Evolutionary conservation across 2,329 filamentous ascomycete genomes (phyloP).

Genomic region (Pestalotiopsis fici): DNA sequence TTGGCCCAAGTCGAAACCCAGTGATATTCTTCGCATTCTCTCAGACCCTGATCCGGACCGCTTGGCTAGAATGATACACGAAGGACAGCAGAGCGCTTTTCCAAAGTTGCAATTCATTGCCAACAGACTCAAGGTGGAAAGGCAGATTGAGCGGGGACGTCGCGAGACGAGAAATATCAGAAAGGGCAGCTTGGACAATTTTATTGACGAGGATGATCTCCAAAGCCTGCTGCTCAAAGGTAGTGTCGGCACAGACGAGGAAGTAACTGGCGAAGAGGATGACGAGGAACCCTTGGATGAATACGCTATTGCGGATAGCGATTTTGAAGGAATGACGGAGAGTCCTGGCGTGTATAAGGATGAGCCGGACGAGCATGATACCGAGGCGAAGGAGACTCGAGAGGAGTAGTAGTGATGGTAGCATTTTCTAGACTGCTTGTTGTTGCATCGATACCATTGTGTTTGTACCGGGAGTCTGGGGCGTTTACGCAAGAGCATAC

Average conservation of each 20-base stretch:
- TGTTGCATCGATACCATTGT: neutral
- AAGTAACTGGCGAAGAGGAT: constrained; percentile 4
- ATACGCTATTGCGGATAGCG: constrained; percentile 17
- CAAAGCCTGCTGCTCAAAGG: constrained; percentile 42
- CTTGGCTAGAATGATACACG: constrained; percentile 84
- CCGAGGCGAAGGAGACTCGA: neutral
- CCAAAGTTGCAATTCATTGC: constrained; percentile 89
- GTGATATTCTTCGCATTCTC: constrained; percentile 85
- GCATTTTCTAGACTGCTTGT: neutral
- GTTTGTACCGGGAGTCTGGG: neutral
- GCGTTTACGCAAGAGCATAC: neutral
- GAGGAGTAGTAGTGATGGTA: neutral
- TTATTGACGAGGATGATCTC: constrained; percentile 63
- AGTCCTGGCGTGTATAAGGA: constrained; percentile 14
- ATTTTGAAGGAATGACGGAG: constrained; percentile 19
- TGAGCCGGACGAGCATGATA: constrained; percentile 11
- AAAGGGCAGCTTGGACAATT: constrained; percentile 58
- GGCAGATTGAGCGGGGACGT: constrained; percentile 61
- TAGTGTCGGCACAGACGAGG: constrained; percentile 12
- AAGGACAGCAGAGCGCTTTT: constrained; percentile 86
- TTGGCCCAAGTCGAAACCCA: constrained; percentile 80
- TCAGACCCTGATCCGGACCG: constrained; percentile 76
- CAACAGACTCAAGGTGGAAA: constrained; percentile 84
- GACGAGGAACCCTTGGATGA: constrained; percentile 11
- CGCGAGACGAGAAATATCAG: constrained; percentile 51